Conservation (phyloP, 176 grass and related monocot genomes). For the Oryza australiensis region DNA sequence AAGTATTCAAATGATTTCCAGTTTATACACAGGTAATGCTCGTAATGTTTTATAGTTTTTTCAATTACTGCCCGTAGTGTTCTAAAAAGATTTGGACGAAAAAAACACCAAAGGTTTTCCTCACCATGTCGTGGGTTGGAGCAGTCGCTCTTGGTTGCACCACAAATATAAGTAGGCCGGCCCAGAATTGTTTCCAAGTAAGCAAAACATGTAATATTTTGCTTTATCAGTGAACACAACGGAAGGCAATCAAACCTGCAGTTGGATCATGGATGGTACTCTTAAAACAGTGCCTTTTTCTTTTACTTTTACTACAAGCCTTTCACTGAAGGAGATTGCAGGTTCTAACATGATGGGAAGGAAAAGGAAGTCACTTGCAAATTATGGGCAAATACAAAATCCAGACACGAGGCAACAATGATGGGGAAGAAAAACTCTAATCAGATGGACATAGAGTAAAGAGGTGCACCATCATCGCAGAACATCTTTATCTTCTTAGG, state of each 20-base stretch:
- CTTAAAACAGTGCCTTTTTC: not conserved
- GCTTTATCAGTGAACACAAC: not conserved
- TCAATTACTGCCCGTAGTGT: not conserved
- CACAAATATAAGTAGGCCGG: not conserved
- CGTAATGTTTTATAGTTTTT: too few species aligned
- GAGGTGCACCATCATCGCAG: not conserved
- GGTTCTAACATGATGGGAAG: not conserved
- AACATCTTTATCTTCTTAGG: not conserved
- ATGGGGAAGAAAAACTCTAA: not conserved
- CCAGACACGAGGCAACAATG: not conserved
- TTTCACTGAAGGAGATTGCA: not conserved
- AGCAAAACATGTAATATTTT: not conserved
- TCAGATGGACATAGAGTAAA: not conserved
- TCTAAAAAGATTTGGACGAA: too few species aligned
- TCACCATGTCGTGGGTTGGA: too few species aligned
- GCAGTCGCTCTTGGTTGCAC: not conserved
- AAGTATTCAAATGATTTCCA: too few species aligned
- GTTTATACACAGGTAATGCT: too few species aligned
- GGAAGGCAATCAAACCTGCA: not conserved
- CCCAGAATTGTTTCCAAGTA: not conserved
- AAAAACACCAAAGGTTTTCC: too few species aligned
- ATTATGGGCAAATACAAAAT: slow-evolving; percentile 13
- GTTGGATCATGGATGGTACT: not conserved
- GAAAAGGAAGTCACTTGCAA: not conserved
- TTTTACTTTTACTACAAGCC: not conserved